Evolutionary conservation across 208 protist genomes (phyloP).

Genomic region (Porcisia hertigi): DNA sequence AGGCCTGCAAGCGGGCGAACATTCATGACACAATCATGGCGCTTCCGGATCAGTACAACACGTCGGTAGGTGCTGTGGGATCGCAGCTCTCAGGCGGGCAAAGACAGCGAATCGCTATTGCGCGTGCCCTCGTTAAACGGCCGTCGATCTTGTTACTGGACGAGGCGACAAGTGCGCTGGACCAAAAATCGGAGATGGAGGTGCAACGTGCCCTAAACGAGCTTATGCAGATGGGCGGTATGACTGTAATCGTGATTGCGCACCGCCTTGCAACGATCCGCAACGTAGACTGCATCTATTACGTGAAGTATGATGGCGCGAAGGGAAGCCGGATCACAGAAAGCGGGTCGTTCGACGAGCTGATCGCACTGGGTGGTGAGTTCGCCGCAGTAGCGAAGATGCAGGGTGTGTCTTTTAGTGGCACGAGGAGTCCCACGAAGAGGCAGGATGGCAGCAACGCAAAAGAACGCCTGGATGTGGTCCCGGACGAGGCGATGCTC

Average conservation of each 20-base stretch:
- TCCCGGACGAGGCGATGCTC: constrained; percentile 51
- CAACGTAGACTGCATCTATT: constrained; percentile 88
- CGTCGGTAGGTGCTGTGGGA: constrained; percentile 71
- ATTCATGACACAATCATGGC: constrained; percentile 84
- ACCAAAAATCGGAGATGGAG: constrained; percentile 82
- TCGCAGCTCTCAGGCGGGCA: constrained; percentile 87
- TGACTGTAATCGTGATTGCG: constrained; percentile 90
- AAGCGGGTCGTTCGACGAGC: constrained; percentile 59
- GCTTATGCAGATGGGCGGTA: constrained; percentile 61
- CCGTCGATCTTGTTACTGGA: constrained; percentile 83
- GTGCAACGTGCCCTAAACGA: constrained; percentile 71
- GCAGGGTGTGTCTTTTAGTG: constrained; percentile 34
- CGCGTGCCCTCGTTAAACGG: constrained; percentile 69
- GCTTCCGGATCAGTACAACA: constrained; percentile 83
- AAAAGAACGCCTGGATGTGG: constrained; percentile 28
- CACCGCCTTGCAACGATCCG: constrained; percentile 90
- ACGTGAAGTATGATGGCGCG: constrained; percentile 62
- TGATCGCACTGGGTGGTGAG: constrained; percentile 46
- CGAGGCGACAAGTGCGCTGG: constrained; percentile 89
- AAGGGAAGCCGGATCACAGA: constrained; percentile 59
- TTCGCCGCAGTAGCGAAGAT: constrained; percentile 75
- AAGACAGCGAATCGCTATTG: constrained; percentile 89
- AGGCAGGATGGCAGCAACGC: not conserved
- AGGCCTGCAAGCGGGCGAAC: constrained; percentile 61
- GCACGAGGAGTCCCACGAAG: constrained; percentile 1